Percentiles rank a stretch among this genome's conserved stretches.
Evolutionary conservation across 2,329 filamentous ascomycete species (phyloP).

Genomic region (Bipolaris sorokiniana): DNA sequence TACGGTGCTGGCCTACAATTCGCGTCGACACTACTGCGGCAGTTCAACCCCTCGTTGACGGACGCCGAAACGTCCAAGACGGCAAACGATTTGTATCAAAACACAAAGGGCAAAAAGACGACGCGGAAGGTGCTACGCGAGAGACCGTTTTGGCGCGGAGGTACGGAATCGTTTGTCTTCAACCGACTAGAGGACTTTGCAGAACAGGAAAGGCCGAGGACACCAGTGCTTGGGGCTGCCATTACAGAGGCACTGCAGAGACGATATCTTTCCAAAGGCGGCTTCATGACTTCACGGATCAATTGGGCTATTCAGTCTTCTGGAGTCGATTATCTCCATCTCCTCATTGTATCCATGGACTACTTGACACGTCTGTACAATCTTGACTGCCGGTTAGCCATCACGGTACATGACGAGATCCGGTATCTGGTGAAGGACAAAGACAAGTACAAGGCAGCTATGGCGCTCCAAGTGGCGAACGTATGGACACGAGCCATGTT

Average conservation of each 20-base stretch:
- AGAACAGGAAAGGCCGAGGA: conserved; percentile 87
- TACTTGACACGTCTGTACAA: conserved; percentile 86
- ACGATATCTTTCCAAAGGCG: conserved; percentile 83
- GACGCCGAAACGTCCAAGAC: conserved; percentile 78
- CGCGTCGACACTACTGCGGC: conserved; percentile 83
- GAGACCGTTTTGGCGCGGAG: conserved; percentile 88
- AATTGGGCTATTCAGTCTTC: conserved; percentile 99
- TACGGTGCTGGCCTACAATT: conserved; percentile 98
- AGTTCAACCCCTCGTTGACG: conserved; percentile 86
- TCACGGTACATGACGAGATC: conserved; percentile 98
- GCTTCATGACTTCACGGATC: conserved; percentile 93
- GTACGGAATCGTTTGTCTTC: conserved; percentile 97
- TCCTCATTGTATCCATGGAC: conserved; percentile 93
- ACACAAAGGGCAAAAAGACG: conserved; percentile 90
- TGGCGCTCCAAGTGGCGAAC: conserved; percentile 93
- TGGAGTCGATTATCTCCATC: conserved; percentile 94
- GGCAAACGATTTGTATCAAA: conserved; percentile 80
- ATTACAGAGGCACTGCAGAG: conserved; percentile 96
- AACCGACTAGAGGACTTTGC: conserved; percentile 98
- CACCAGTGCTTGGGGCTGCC: conserved; percentile 89
- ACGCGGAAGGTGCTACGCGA: conserved; percentile 74
- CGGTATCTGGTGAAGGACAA: conserved; percentile 85
- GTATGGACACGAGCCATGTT: conserved; percentile 99
- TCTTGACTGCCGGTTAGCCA: conserved; percentile 81
- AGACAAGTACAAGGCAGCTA: conserved; percentile 86